Base-by-base conservation (phyloP, 1,139 yeast genomes). In the Arxiozyma slooffiae region DNA sequence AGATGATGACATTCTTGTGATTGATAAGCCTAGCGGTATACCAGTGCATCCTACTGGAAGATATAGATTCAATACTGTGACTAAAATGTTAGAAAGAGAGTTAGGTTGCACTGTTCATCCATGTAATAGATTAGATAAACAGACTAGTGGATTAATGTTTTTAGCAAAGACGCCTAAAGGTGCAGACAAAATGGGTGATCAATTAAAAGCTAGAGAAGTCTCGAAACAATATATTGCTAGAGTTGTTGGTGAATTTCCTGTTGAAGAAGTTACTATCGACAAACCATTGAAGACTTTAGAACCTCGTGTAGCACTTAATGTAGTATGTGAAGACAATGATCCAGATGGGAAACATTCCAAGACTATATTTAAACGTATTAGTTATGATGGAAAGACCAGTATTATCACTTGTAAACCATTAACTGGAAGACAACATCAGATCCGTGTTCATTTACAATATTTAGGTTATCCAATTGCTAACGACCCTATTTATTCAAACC, bases 31-130 rank as follows among this genome's bases (percentile, higher is more conserved):
- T 0, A 79, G 95, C 3, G 97, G 98, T 0, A 79, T 94, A 5
- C 97, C 99, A 0, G 97, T 85, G 1, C 98, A 92, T 66, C 98
- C 99, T 1, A 85, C 97, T 0, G 99, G 98, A 0, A 72, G 97
- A 52, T 92, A 83, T 69, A 73, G 95, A 53, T 88, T 80, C 69
- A 92, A 92, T 64, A 81, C 96, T 1, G 79, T 90, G 17, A 87
- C 95, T 14, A 87, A 84, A 65, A 80, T 88, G 26, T 69, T 90
- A 55, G 82, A 85, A 63, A 80, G 79, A 52, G 90, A 88, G 55
- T 64, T 72, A 50, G 83, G 83, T 0, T 72, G 74, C 45, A 68
- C 71, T 1, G 92, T 81, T 0, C 95, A 88, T 63, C 96, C 98
- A 0, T 89, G 97, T 64, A 92, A 92, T 63, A 74, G 99, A 50